Percentiles rank a stretch among this genome's conserved stretches.
These are phyloP conservation scores for Cyberlindnera sargentensis DNA, from an alignment of 805 yeast genomes.

Conservation along the genomic window DNA sequence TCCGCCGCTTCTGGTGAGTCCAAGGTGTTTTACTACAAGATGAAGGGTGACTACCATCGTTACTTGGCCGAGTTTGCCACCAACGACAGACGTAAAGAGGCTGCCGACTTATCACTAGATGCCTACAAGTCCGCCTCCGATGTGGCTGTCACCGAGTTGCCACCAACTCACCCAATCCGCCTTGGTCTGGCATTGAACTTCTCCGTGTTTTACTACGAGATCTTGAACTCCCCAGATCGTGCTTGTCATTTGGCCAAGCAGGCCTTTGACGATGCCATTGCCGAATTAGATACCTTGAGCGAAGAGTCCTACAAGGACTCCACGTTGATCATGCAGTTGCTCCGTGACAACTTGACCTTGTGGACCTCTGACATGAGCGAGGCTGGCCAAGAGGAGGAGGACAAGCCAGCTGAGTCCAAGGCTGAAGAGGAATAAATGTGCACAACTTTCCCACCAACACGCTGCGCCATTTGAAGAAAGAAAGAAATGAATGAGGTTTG, in stretches of 20 bases:
- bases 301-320: conserved; percentile 99
- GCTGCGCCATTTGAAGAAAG: background rate
- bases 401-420: conserved; percentile 24
- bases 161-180: conserved; percentile 98
- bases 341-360: conserved; percentile 95
- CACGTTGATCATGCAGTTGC: conserved; percentile 96
- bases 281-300: conserved; percentile 94
- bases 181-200: conserved; percentile 96
- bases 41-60: conserved; percentile 99
- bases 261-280: conserved; percentile 98
- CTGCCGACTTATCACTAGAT: conserved; percentile 87
- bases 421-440: conserved; percentile 26
- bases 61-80: conserved; percentile 95
- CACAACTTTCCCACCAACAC: background rate
- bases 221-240: conserved; percentile 95
- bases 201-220: conserved; percentile 97
- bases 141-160: conserved; percentile 92
- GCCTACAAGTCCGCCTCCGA: conserved; percentile 95
- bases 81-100: conserved; percentile 85
- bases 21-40: conserved; percentile 95
- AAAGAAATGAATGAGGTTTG: background rate
- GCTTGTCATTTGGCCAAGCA: conserved; percentile 99
- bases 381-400: conserved; percentile 56
- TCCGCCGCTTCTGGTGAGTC: conserved; percentile 96
- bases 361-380: conserved; percentile 96